Conservation (phyloP, 169 alveolate species). For the Babesia bigemina region DNA sequence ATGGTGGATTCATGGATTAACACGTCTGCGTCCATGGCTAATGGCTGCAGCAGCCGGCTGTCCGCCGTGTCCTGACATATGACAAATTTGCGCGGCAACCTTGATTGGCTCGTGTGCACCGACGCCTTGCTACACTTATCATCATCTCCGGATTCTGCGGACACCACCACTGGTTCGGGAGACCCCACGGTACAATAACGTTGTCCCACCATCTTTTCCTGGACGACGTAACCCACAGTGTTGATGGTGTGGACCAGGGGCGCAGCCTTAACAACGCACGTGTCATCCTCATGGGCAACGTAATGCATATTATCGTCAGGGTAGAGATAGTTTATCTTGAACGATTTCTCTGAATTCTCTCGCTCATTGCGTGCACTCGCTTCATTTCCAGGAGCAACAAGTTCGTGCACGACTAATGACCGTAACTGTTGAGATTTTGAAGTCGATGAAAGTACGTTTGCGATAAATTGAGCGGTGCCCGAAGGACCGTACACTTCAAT, state of each 20-base stretch:
- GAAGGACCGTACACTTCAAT: conserved; percentile 82
- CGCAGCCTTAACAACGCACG: conserved; percentile 65
- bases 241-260: conserved; percentile 80
- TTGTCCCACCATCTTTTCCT: conserved; percentile 40
- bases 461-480: conserved; percentile 48
- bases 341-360: not conserved
- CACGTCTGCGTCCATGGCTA: conserved; percentile 75
- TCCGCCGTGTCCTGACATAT: conserved; percentile 76
- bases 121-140: not conserved
- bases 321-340: conserved; percentile 33
- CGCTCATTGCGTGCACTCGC: not conserved
- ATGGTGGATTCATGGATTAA: conserved; percentile 76
- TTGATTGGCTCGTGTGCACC: not conserved
- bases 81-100: conserved; percentile 67
- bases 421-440: conserved; percentile 29
- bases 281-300: conserved; percentile 61
- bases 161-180: conserved; percentile 1
- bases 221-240: conserved; percentile 82
- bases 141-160: conserved; percentile 19
- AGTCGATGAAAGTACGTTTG: conserved; percentile 35
- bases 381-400: conserved; percentile 12
- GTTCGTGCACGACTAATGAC: conserved; percentile 46
- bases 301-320: conserved; percentile 57
- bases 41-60: conserved; percentile 61
- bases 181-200: not conserved